Base-by-base conservation (phyloP, 1,139 yeast genomes). In the Meyerozyma elateridarum region DNA sequence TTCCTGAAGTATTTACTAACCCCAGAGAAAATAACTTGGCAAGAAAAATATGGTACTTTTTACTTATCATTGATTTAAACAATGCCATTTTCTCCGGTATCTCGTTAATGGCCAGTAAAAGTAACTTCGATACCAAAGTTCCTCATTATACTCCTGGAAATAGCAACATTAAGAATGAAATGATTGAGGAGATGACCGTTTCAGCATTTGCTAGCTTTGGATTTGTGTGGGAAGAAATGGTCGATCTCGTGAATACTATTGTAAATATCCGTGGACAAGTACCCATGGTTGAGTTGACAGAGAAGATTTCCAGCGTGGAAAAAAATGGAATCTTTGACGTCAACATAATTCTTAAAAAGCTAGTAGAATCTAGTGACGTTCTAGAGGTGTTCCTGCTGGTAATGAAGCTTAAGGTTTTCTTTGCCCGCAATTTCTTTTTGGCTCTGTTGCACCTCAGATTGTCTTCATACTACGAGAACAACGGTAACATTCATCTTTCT, bases 21-120 rank as follows among this genome's bases (percentile, higher is more conserved):
- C 28, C 36, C 1, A 29, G 32, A 26, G 34, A 36, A 20, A 40
- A 37, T 22, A 37, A 30, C 14, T 32, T 44, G 15, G 30, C 40
- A 7, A 28, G 48, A 15, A 44, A 42, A 22, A 40, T 44, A 18
- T 44, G 48, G 48, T 28, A 31, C 19, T 37, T 33, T 22, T 21
- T 44, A 5, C 20, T 31, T n/a, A 20, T 44, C 18, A 32, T 30
- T 26, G 48, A 44, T 15, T n/a, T 35, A 15, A 31, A 22, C 13
- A 20, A 11, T 12, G 31, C 32, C 3, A 27, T 25, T n/a, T 22
- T 29, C 15, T 27, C 20, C 16, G 38, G 38, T 3, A 25, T 14
- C 21, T 32, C 34, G 6, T 6, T 30, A 13, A n/a, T 18, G 2
- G 17, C 26, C 11, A 12, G 28, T 13, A 20, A 20, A 8, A 7